Evolutionary conservation across 192 early-diverging fungal species (phyloP).

Genomic region (Coemansia sp.): DNA sequence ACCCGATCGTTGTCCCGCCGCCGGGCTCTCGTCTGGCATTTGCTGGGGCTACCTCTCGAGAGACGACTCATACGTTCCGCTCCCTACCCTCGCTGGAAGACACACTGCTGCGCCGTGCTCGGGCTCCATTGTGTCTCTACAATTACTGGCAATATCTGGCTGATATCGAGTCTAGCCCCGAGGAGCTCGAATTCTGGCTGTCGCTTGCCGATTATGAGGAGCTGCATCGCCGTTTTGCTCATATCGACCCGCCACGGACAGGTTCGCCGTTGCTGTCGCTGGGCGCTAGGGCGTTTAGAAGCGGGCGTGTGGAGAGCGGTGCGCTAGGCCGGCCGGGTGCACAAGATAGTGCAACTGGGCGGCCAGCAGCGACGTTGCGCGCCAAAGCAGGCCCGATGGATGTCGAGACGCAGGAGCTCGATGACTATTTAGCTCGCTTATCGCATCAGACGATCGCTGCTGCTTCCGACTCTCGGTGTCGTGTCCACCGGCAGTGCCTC

Average conservation of each 20-base stretch:
- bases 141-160: slow-evolving; percentile 77
- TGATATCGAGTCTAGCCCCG: slow-evolving; percentile 65
- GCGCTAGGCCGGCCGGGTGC: slow-evolving; percentile 25
- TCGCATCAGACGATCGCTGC: slow-evolving; percentile 41
- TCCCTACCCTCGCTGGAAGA: slow-evolving; percentile 70
- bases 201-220: slow-evolving; percentile 74
- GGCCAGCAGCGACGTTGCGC: slow-evolving; percentile 8
- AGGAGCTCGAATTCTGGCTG: slow-evolving; percentile 78
- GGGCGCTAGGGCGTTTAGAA: slow-evolving; percentile 12
- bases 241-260: slow-evolving; percentile 14
- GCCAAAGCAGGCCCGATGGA: slow-evolving; percentile 1
- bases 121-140: slow-evolving; percentile 74
- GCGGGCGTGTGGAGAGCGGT: slow-evolving; percentile 49
- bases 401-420: slow-evolving; percentile 41
- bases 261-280: slow-evolving; percentile 2
- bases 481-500: slow-evolving; percentile 33
- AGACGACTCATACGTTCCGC: slow-evolving; percentile 35
- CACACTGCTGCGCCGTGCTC: slow-evolving; percentile 66
- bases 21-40: slow-evolving; percentile 53
- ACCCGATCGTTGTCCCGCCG: slow-evolving; percentile 48
- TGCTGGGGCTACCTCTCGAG: slow-evolving; percentile 39
- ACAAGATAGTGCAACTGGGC: slow-evolving; percentile 11
- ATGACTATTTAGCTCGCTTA: slow-evolving; percentile 28
- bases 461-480: slow-evolving; percentile 23
- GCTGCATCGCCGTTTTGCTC: slow-evolving; percentile 63